Base-by-base conservation (phyloP, 2,329 filamentous ascomycete species). In the Aspergillus texensis region DNA sequence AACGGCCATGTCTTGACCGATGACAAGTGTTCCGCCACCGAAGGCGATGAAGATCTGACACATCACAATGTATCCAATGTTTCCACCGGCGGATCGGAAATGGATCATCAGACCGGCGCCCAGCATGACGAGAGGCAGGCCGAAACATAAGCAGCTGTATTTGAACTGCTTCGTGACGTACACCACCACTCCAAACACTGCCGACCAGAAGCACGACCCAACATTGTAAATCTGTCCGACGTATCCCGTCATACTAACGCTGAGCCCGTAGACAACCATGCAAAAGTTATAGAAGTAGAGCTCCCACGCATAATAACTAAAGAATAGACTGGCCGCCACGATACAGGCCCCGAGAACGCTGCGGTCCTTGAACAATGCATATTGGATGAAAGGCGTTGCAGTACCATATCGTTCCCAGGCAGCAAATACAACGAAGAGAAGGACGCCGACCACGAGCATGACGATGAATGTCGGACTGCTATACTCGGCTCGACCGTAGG, bases 1-100 rank as follows among this genome's bases (percentile, higher is more conserved):
- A 43, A 88, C 82, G 5, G 86, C 85, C 67, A 89, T 83, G 64
- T 89, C 83, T 66, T 85, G 78, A 59, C 81, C 80, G 64, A 87
- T 81, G 32, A 87, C 81, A 10, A 86, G 77, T 24, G 83, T 84
- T 58, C 82, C 82, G 12, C 84, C 85, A 11, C 80, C 80, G 64
- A 85, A 78, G 16, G 85, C 84, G 60, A 86, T 83, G 67, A 87
- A 81, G 62, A 87, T 81, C 68, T 86, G 84, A 64, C 82, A 84
- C 80, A 86, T 83, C 62, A 86, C 75, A 10, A 87, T 71, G 72
- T 82, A 85, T 36, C 81, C 78, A 26, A 86, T 80, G 24, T 79
- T 74, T 12, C 80, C 75, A 34, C 81, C 76, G 3, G 32, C 52
- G 46, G 82, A 79, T 11, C 85, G 83, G 78, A 86, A 87, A 53